These are phyloP conservation scores for Kuraishia hungarica DNA, from an alignment of 805 yeast species.

Conservation along the genomic window DNA sequence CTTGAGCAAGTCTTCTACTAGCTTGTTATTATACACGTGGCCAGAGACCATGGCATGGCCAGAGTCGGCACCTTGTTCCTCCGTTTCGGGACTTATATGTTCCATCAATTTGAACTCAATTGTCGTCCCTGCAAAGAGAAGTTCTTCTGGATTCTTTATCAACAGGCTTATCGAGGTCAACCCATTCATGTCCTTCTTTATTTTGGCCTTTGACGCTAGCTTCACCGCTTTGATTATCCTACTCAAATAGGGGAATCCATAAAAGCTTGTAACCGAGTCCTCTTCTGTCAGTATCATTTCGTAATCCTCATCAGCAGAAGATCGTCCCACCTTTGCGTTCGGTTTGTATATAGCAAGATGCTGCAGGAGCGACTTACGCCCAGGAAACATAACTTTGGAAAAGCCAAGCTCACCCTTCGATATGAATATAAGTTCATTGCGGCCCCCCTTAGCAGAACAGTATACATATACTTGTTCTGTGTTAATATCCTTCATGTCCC, in stretches of 20 bases:
- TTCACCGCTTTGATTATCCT: constrained; percentile 39
- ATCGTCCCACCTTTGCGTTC: constrained; percentile 8
- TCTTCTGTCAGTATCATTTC: constrained; percentile 10
- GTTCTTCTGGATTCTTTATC: constrained; percentile 2
- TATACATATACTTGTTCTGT: constrained; percentile 42
- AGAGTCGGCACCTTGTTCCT: constrained; percentile 1
- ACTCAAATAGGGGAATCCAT: constrained; percentile 38
- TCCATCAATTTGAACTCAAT: constrained; percentile 9
- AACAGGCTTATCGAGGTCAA: constrained; percentile 17
- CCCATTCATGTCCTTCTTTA: constrained; percentile 47
- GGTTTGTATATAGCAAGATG: constrained; percentile 35
- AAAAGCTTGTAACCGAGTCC: constrained; percentile 32
- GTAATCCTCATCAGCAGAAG: constrained; percentile 15
- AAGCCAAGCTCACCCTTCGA: constrained; percentile 70
- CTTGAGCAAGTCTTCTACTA: constrained; percentile 20
- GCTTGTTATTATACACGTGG: constrained; percentile 17
- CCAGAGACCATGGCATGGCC: neutral
- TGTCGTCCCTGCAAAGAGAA: constrained; percentile 1
- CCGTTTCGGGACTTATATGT: constrained; percentile 1
- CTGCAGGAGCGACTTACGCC: constrained; percentile 52
- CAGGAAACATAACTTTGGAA: constrained; percentile 60
- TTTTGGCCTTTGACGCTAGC: constrained; percentile 42
- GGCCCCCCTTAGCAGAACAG: constrained; percentile 22
- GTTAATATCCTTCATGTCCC: constrained; percentile 47
- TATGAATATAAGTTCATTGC: constrained; percentile 42